phyloP scores from a whole-genome alignment of 306 rosid genomes.

The Rosa rugosa region DNA sequence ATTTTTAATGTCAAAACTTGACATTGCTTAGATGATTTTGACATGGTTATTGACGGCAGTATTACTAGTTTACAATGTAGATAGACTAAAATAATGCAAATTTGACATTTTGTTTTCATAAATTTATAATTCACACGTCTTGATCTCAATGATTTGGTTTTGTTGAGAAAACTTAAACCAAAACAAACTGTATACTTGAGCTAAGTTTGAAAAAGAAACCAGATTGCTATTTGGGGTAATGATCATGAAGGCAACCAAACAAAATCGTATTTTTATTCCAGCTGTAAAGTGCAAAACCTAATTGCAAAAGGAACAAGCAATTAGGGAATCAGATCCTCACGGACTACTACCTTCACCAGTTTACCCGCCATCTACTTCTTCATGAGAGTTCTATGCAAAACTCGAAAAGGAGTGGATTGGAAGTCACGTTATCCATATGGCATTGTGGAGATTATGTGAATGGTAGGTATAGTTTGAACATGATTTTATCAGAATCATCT shows the following conservation, averaged over 20 bases:
- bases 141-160: not conserved
- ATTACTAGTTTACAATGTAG: not conserved
- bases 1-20: not conserved
- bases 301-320: not conserved
- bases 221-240: not conserved
- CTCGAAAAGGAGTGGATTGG: not conserved
- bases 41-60: not conserved
- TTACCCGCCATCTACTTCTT: not conserved
- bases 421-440: not conserved
- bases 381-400: not conserved
- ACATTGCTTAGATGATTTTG: not conserved
- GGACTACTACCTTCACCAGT: not conserved
- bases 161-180: not conserved
- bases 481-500: not conserved
- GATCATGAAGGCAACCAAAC: not conserved
- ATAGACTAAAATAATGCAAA: too few species aligned
- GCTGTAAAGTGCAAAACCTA: not conserved
- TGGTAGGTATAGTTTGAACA: not conserved
- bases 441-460: not conserved
- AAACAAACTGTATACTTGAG: not conserved
- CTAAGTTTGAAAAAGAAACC: not conserved
- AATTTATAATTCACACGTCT: not conserved
- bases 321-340: not conserved
- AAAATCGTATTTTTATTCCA: not conserved
- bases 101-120: not conserved